These are phyloP conservation scores for Rhodomyrtus tomentosa DNA, from an alignment of 345 rosid species.

Conservation along the genomic window DNA sequence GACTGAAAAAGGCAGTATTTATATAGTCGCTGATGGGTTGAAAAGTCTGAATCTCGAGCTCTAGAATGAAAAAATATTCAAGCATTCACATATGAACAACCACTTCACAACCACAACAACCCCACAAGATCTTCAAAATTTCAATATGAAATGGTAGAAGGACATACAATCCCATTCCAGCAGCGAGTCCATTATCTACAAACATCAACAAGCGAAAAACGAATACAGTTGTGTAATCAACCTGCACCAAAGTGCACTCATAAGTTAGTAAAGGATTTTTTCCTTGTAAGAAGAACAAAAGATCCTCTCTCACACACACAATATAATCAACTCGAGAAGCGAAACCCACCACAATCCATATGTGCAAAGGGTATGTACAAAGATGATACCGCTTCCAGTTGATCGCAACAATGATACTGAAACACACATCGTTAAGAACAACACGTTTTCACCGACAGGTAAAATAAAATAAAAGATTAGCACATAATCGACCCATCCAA, in stretches of 20 bases:
- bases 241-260: constrained; percentile 37
- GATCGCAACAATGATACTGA: constrained; percentile 80
- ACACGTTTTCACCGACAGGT: not conserved
- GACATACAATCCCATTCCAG: constrained; percentile 98
- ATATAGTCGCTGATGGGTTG: not conserved
- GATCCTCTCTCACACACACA: not conserved
- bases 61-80: not conserved
- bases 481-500: not conserved
- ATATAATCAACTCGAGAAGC: not conserved
- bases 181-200: constrained; percentile 85
- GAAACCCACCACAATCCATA: constrained; percentile 91
- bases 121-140: not conserved
- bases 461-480: not conserved
- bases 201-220: constrained; percentile 90
- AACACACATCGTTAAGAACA: constrained; percentile 11
- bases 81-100: not conserved
- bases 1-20: not conserved
- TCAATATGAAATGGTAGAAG: not conserved
- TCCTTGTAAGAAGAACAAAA: not conserved
- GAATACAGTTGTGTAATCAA: constrained; percentile 83
- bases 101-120: not conserved
- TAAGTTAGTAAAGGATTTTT: not conserved
- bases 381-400: constrained; percentile 72
- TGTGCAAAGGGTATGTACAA: constrained; percentile 83
- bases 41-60: not conserved